Conservation (phyloP, 805 yeast genomes). For the Cyberlindnera mrakii region DNA sequence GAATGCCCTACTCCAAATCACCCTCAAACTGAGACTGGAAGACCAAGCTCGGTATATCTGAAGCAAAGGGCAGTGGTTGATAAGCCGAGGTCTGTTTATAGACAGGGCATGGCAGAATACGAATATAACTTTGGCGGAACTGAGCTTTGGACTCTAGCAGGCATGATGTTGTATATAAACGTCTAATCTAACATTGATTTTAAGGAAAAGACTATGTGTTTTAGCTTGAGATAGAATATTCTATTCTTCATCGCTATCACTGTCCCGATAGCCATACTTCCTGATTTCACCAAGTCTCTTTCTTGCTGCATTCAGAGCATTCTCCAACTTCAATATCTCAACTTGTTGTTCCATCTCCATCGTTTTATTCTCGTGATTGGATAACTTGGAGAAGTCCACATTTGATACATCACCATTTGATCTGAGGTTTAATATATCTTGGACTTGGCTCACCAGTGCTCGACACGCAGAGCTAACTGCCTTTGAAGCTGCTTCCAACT, state of each 20-base stretch:
- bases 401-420: slow-evolving; percentile 29
- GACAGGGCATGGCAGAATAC: no score
- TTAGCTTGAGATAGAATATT: neutral
- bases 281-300: slow-evolving; percentile 81
- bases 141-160: no score
- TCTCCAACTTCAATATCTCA: slow-evolving; percentile 77
- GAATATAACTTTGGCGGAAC: no score
- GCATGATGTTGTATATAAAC: no score
- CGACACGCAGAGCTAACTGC: slow-evolving; percentile 74
- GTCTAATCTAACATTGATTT: no score
- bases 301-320: slow-evolving; percentile 63
- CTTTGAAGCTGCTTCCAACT: slow-evolving; percentile 62
- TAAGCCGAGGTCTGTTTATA: no score
- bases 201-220: no score
- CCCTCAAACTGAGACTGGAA: no score
- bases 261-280: slow-evolving; percentile 65
- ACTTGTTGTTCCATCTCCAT: slow-evolving; percentile 92
- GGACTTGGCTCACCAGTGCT: slow-evolving; percentile 63
- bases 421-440: slow-evolving; percentile 41
- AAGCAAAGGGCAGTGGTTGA: no score
- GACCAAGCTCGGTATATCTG: no score
- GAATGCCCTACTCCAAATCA: no score
- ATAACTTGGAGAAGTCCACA: slow-evolving; percentile 60
- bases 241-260: slow-evolving; percentile 48
- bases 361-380: slow-evolving; percentile 77